phyloP scores from a whole-genome alignment of 345 rosid species.

The Rhodamnia rubescens region DNA sequence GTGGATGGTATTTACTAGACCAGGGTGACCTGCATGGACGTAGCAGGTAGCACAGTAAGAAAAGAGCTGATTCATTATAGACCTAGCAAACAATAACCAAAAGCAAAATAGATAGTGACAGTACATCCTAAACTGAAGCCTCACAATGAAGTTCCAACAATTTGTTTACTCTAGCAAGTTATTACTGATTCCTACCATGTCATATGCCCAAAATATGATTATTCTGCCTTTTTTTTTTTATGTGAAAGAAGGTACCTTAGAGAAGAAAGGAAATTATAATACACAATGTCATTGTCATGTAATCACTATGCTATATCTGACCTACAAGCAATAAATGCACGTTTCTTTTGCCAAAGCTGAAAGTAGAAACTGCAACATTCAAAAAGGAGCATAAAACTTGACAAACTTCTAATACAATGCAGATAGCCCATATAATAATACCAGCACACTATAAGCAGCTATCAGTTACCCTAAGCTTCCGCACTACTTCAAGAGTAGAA shows the following conservation, averaged over 20 bases:
- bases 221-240: background rate
- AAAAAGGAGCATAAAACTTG: background rate
- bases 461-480: background rate
- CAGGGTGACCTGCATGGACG: conserved; percentile 66
- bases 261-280: background rate
- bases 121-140: background rate
- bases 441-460: background rate
- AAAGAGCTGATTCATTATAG: background rate
- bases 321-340: background rate
- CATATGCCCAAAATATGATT: background rate
- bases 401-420: background rate
- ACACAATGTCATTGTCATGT: background rate
- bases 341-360: background rate
- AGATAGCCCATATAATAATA: background rate
- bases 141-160: background rate
- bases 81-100: background rate
- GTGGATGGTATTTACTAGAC: conserved; percentile 82
- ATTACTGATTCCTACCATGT: background rate
- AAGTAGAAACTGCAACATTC: background rate
- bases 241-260: background rate
- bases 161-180: background rate
- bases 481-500: background rate
- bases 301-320: background rate
- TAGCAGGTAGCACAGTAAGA: background rate
- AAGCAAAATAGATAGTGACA: background rate